These are phyloP conservation scores for Aspergillus baeticus DNA, from an alignment of 495 filamentous ascomycete species.

Conservation along the genomic window DNA sequence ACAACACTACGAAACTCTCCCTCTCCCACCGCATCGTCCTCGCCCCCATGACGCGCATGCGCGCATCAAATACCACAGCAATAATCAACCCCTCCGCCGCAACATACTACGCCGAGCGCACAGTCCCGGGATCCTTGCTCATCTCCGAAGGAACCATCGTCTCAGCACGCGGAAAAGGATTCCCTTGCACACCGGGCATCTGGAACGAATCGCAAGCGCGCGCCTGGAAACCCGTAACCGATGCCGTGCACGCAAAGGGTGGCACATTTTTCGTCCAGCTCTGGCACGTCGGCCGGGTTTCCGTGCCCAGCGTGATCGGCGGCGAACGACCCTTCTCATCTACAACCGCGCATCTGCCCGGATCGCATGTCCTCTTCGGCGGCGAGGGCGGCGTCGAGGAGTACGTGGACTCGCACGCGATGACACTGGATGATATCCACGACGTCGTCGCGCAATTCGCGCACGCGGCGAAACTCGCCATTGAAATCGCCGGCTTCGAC, in stretches of 20 bases:
- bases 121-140: conserved; percentile 43
- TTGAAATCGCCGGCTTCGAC: conserved; percentile 65
- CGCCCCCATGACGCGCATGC: conserved; percentile 45
- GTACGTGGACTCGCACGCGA: conserved; percentile 34
- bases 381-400: conserved; percentile 1
- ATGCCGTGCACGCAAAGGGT: conserved; percentile 61
- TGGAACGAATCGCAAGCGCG: conserved; percentile 56
- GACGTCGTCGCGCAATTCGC: conserved; percentile 53
- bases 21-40: conserved; percentile 39
- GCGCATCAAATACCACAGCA: conserved; percentile 25
- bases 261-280: conserved; percentile 64
- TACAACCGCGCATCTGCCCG: background rate
- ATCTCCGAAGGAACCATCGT: conserved; percentile 63
- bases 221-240: conserved; percentile 59
- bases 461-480: conserved; percentile 56
- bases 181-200: conserved; percentile 59
- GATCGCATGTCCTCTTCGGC: conserved; percentile 32
- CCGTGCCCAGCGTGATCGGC: conserved; percentile 16
- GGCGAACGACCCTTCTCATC: background rate
- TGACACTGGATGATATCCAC: conserved; percentile 55
- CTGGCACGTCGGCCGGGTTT: conserved; percentile 61
- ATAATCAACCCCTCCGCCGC: conserved; percentile 27
- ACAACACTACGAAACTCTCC: background rate
- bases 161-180: conserved; percentile 47
- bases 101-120: conserved; percentile 47